Evolutionary conservation across 208 protist species (phyloP).

Genomic region (Wallacemonas sp.): DNA sequence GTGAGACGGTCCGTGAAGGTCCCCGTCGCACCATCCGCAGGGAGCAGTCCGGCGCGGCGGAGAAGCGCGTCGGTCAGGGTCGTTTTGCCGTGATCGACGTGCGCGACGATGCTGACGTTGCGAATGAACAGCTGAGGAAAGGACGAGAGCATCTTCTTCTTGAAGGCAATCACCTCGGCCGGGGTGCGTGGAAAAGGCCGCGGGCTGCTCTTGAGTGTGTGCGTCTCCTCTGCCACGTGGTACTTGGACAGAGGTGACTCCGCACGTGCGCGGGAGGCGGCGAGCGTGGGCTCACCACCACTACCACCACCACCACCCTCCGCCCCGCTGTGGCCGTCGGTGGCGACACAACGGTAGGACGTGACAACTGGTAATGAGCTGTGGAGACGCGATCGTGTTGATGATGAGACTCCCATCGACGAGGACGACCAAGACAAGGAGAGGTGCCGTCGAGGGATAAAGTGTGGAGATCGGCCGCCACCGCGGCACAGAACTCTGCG

Average conservation of each 20-base stretch:
- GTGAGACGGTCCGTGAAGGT: constrained; percentile 93
- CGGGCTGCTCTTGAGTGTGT: constrained; percentile 28
- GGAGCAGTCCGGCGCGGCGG: constrained; percentile 74
- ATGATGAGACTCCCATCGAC: too few species aligned
- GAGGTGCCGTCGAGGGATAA: too few species aligned
- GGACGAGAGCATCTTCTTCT: constrained; percentile 37
- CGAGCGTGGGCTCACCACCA: too few species aligned
- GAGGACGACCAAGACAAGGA: too few species aligned
- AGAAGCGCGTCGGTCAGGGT: constrained; percentile 92
- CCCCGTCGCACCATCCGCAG: constrained; percentile 53
- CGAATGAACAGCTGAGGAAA: constrained; percentile 75
- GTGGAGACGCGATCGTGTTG: too few species aligned
- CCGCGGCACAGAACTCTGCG: too few species aligned
- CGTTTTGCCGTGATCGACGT: constrained; percentile 94
- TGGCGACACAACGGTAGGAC: too few species aligned
- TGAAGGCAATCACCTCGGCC: constrained; percentile 37
- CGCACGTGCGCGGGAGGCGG: too few species aligned
- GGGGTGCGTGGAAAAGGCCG: constrained; percentile 32
- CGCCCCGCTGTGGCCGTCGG: too few species aligned
- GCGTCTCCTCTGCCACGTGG: constrained; percentile 30
- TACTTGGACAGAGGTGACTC: constrained; percentile 19
- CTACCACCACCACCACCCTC: too few species aligned
- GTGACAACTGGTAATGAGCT: too few species aligned
- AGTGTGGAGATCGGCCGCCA: too few species aligned
- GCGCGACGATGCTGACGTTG: constrained; percentile 91